Base-by-base conservation (phyloP, 2,329 filamentous ascomycete genomes). In the Cladophialophora carrionii region DNA sequence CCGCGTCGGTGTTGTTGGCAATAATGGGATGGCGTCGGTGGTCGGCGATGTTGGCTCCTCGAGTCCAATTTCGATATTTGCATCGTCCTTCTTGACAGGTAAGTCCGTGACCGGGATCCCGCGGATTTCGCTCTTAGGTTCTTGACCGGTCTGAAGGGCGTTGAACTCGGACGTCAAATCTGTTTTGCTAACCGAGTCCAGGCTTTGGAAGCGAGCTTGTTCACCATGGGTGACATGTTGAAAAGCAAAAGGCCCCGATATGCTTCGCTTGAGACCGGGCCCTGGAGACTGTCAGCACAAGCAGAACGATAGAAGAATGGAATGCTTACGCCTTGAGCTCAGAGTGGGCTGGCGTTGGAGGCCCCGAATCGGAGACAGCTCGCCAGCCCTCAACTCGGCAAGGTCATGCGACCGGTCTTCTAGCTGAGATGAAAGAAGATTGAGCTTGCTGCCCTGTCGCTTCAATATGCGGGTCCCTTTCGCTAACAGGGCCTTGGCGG, bases 191-290 rank as follows among this genome's bases (percentile, higher is more conserved):
- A 82, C 78, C 37, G 79, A 80, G 46, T 85, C 81, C 22, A 87
- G 75, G 3, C 78, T 77, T 34, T 82, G 79, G 62, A 87, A 80
- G 62, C 87, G 82, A 26, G 81, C 75, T 26, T 82, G 81, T 62
- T 82, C 81, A 31, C 85, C 85, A 72, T 88, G 85, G 41, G 84
- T 85, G 59, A 88, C 75, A 71, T 88, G 86, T 67, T 88, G 85
- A 72, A 88, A 88, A 70, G 87, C 84, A 74, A 86, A 88, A 1
- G 86, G 86, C 63, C 82, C 81, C 0, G 86, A 88, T 59, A 88
- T 88, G 63, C 78, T 77, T 49, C 75, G 76, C 73, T 84, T 84
- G 60, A 79, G 62, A 22, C 75, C 74, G 61, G 77, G 75, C 69
- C 77, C 78, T 80, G 67, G 49, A 26, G 56, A 34, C 10, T 10